Base-by-base conservation (phyloP, 176 grass and related monocot species). In the Aegilops speltoides region DNA sequence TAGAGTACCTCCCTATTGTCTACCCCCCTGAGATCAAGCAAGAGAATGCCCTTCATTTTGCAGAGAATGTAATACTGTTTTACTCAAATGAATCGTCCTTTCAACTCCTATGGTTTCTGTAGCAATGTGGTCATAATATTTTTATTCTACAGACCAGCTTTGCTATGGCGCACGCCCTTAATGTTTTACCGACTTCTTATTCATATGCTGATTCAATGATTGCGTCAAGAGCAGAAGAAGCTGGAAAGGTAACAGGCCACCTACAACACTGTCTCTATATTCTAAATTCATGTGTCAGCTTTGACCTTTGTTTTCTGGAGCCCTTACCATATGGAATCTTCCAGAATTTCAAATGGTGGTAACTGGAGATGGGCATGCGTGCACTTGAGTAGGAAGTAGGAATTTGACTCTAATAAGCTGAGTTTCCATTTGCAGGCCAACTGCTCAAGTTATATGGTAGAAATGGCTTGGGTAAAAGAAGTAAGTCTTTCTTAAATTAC, bases 391-490 rank as follows among this genome's bases (percentile, higher is more conserved):
- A 78, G 43, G 22, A 89, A 59, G 8, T 40, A 78, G 28, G 25
- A 89, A 59, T 76, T 81, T 86, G 32, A 73, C 12, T 50, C 54
- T 88, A 79, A 81, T 89, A 78, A 33, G 65, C 22, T 82, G 41
- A 79, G 22, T 73, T 85, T 77, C 80, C 17, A 13, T 81, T 87
- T 89, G 82, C 88, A 94, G 90, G 82, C 7, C 56, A 91, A 91
- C 73, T 92, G 88, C 61, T 93, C 94, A 76, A 94, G 88, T 75
- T 99, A 97, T 60, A 97, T 90, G 92, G 92, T 99, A 46, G 94
- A 99, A 93, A 99, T 99, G 97, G 92, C 85, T 69, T 94, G 86
- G 94, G 89, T 88, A 80, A 95, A 99, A 91, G 93, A 88, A 81
- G 97, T 95, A 90, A 90, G 97, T 93, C n/a, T 82, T 79, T 79